A percentile compares a stretch with the other conserved stretches of the same genome.
Conservation (phyloP, 176 grass and related monocot species). For the Ananas comosus region DNA sequence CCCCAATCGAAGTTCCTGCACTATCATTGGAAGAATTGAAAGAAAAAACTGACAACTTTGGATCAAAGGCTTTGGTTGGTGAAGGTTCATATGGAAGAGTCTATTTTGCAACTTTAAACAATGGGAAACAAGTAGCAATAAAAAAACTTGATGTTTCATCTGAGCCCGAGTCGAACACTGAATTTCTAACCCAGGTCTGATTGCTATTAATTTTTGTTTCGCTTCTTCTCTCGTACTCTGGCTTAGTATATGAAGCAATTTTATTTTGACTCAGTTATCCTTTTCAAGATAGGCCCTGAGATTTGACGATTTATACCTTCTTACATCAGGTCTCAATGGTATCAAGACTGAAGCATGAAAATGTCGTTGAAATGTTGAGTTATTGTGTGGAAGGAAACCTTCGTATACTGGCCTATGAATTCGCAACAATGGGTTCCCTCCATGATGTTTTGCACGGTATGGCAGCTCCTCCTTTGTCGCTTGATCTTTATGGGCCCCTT, state of each 20-base stretch:
- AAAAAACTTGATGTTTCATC: constrained; percentile 67
- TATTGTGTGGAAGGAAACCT: constrained; percentile 4
- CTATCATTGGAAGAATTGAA: constrained; percentile 61
- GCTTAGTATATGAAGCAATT: neutral
- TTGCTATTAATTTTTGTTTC: constrained; percentile 12
- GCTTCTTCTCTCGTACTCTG: neutral
- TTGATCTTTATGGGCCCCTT: neutral
- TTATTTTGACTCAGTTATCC: neutral
- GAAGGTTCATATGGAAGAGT: constrained; percentile 94
- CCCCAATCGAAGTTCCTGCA: constrained; percentile 48
- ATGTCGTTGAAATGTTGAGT: constrained; percentile 6
- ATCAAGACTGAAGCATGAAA: constrained; percentile 15
- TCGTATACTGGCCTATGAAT: neutral
- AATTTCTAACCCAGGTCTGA: constrained; percentile 69
- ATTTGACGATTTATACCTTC: neutral
- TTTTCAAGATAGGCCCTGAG: neutral
- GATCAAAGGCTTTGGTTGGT: constrained; percentile 55
- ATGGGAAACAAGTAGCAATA: constrained; percentile 58
- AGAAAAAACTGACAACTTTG: constrained; percentile 81
- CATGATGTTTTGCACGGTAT: constrained; percentile 15
- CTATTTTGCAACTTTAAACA: constrained; percentile 54
- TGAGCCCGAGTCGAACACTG: constrained; percentile 50
- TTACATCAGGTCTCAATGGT: neutral
- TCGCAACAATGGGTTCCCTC: constrained; percentile 7
- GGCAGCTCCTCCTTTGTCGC: neutral